Conservation (phyloP, 2,329 filamentous ascomycete species). For the Stachybotrys elegans region DNA sequence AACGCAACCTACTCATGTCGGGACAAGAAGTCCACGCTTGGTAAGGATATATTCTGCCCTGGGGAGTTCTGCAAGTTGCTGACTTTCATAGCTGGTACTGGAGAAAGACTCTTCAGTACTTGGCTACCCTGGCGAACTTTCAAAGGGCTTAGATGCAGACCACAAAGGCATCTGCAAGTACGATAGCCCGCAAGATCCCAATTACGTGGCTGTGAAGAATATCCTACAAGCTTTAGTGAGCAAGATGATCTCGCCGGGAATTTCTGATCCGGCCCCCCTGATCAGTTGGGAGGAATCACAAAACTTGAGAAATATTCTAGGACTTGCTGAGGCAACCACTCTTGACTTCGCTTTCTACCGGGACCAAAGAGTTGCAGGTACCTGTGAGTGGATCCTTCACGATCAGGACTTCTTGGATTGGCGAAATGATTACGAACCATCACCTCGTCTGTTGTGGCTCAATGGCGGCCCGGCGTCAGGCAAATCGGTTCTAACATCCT, state of each 20-base stretch:
- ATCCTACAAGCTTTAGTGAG: constrained; percentile 17
- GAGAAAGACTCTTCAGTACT: constrained; percentile 35
- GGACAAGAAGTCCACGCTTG: constrained; percentile 13
- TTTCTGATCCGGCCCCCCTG: background rate
- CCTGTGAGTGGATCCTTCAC: constrained; percentile 24
- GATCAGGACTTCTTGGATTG: constrained; percentile 16
- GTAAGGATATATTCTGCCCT: constrained; percentile 9
- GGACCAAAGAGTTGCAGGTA: constrained; percentile 16
- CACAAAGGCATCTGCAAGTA: constrained; percentile 39
- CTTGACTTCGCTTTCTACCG: constrained; percentile 16
- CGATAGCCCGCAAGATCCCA: constrained; percentile 24
- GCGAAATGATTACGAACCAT: constrained; percentile 7
- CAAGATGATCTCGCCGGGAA: constrained; percentile 1
- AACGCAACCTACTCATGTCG: constrained; percentile 20
- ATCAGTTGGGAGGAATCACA: background rate
- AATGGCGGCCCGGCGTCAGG: constrained; percentile 26
- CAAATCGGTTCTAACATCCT: constrained; percentile 28
- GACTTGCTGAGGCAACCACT: constrained; percentile 15
- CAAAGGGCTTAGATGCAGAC: constrained; percentile 31
- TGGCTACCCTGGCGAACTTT: constrained; percentile 34
- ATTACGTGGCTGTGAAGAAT: constrained; percentile 28
- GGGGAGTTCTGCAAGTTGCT: constrained; percentile 7
- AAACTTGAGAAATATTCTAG: constrained; percentile 14
- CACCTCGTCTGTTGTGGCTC: constrained; percentile 21
- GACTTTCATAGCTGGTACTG: constrained; percentile 23